phyloP scores from a whole-genome alignment of 176 grass and related monocot species.

The Oryza australiensis region DNA sequence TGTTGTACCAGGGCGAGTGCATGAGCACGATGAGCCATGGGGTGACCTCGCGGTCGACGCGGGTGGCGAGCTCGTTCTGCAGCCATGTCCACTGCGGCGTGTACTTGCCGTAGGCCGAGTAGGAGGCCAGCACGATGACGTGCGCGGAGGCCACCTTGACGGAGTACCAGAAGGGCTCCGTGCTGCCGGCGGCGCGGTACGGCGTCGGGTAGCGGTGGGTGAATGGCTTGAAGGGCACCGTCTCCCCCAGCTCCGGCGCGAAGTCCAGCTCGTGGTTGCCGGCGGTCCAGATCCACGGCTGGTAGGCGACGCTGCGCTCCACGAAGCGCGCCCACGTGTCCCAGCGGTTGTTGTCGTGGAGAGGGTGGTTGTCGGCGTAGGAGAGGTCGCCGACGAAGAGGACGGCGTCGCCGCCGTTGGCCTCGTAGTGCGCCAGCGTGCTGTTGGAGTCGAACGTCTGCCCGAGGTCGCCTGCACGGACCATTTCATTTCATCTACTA shows the following conservation, averaged over 20 bases:
- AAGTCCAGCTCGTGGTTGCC: slow-evolving; percentile 81
- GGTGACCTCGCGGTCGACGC: slow-evolving; percentile 44
- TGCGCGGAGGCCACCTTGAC: slow-evolving; percentile 46
- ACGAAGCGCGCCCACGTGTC: slow-evolving; percentile 65
- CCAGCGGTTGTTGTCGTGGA: slow-evolving; percentile 69
- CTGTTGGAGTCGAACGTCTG: slow-evolving; percentile 73
- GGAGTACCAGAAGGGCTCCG: slow-evolving; percentile 63
- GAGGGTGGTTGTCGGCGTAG: slow-evolving; percentile 62
- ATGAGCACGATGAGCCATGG: slow-evolving; percentile 61
- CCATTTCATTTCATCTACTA: too few relatives aligned
- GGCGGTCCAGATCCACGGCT: slow-evolving; percentile 65
- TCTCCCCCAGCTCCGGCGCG: slow-evolving; percentile 56
- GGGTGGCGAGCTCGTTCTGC: slow-evolving; percentile 29
- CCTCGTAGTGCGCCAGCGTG: slow-evolving; percentile 62
- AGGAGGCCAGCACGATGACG: slow-evolving; percentile 56
- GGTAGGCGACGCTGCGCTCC: slow-evolving; percentile 63
- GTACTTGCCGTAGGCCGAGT: slow-evolving; percentile 73
- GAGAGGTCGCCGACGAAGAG: slow-evolving; percentile 71
- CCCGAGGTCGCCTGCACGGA: slow-evolving; percentile 62
- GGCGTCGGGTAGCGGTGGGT: slow-evolving; percentile 58
- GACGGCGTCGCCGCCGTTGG: slow-evolving; percentile 38
- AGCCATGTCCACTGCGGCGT: slow-evolving; percentile 76
- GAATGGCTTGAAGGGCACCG: slow-evolving; percentile 59
- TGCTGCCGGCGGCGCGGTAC: slow-evolving; percentile 39
- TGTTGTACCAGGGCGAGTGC: slow-evolving; percentile 79